Base-by-base conservation (phyloP, 768 basidiomycete genomes). In the Russula lepida region DNA sequence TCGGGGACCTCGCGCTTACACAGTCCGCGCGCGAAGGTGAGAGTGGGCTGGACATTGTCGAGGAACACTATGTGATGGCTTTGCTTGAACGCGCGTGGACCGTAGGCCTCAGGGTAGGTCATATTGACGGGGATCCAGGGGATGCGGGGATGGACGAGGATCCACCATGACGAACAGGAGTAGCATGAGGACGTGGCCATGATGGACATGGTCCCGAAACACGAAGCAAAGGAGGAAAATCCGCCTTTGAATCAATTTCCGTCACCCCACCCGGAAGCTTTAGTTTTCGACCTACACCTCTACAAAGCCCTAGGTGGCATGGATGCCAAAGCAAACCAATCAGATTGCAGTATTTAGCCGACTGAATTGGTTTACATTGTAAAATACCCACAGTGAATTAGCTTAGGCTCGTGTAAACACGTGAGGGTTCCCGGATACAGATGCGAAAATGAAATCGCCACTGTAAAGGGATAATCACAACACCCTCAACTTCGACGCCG, bases 21-120 rank as follows among this genome's bases (percentile, higher is more conserved):
- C 52, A 46, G 39, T 48, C 62, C 12, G 28, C 23, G 8, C 51
- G 28, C 6, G 52, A 54, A 19, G 61, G 44, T 12, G 25, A 9
- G 51, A 58, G 25, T 7, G 39, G 57, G 47, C 46, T 63, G 33
- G 56, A 63, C n/a, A 9, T 41, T 2, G 57, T 63, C 3, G 56
- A 63, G 56, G 57, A 54, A 13, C 28, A 49, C 12, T 46, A 52
- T 13, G 52, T 63, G 37, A 53, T 63, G 46, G 56, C 19, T 25
- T 44, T 63, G 19, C 46, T 62, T 12, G 60, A 62, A 47, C 56
- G 60, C 2, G 60, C 60, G 9, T 62, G 60, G 60, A 52, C 50
- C 28, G 30, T 62, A 28, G 60, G 60, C 13, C 55, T 56, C 27
- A 33, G 60, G 51, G 55, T 52, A 15, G 50, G 50, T 15, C 32